These are phyloP conservation scores for Hysterium pulicare DNA, from an alignment of 2,329 filamentous ascomycete genomes.

Conservation along the genomic window DNA sequence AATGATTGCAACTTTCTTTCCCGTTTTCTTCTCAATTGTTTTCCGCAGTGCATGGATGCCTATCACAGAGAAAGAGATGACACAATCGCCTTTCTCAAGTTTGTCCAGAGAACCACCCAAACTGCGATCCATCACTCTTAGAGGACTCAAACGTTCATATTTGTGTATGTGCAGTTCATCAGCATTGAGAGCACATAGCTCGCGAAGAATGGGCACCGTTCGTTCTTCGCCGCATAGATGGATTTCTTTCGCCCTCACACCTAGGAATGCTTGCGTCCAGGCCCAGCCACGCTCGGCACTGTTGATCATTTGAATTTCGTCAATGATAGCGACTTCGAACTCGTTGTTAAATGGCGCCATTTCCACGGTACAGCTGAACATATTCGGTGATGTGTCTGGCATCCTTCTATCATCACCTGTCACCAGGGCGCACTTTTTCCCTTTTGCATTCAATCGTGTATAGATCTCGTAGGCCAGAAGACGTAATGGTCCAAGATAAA, in stretches of 20 bases:
- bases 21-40: constrained; percentile 72
- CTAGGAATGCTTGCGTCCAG: constrained; percentile 88
- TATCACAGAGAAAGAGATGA: constrained; percentile 82
- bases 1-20: constrained; percentile 81
- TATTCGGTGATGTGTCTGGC: constrained; percentile 49
- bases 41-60: constrained; percentile 76
- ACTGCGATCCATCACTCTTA: constrained; percentile 63
- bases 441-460: constrained; percentile 75
- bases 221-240: constrained; percentile 92
- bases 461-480: constrained; percentile 94
- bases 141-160: constrained; percentile 78
- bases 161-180: constrained; percentile 78
- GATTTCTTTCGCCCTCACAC: constrained; percentile 80
- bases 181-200: constrained; percentile 73
- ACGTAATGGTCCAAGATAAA: constrained; percentile 87
- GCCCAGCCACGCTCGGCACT: constrained; percentile 80
- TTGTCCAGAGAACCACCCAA: constrained; percentile 61
- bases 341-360: constrained; percentile 66
- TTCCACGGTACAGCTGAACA: constrained; percentile 89
- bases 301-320: constrained; percentile 98
- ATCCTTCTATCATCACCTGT: constrained; percentile 87
- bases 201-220: constrained; percentile 72
- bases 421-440: constrained; percentile 71
- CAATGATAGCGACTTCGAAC: constrained; percentile 88
- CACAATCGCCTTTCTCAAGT: constrained; percentile 82